Conservation (phyloP, 129 eudicot genomes). For the Rutidosis leptorrhynchoides region DNA sequence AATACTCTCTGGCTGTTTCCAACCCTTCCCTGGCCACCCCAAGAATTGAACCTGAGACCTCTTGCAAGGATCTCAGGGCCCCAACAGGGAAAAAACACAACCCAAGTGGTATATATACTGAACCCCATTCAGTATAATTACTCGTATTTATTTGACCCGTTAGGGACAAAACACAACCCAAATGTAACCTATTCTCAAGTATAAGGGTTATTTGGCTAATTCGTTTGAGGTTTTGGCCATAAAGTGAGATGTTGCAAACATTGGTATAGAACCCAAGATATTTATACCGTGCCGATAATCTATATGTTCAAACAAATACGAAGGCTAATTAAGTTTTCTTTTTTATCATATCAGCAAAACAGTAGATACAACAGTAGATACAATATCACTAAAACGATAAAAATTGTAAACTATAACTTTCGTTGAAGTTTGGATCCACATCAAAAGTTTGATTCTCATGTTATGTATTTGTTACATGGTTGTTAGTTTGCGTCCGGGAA, state of each 20-base stretch:
- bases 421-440: neutral
- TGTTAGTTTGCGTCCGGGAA: slow-evolving; percentile 88
- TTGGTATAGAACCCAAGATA: neutral
- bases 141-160: slow-evolving; percentile 2
- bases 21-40: too few species aligned
- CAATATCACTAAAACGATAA: neutral
- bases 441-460: slow-evolving; percentile 18
- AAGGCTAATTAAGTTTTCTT: neutral
- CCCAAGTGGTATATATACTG: too few species aligned
- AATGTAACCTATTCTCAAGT: neutral
- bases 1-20: too few species aligned
- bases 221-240: neutral
- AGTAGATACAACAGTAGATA: neutral
- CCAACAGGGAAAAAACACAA: too few species aligned
- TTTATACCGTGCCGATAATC: neutral
- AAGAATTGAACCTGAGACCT: too few species aligned
- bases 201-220: neutral
- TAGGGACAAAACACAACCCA: slow-evolving; percentile 8
- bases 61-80: too few species aligned
- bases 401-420: neutral
- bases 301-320: neutral
- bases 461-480: slow-evolving; percentile 4
- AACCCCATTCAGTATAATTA: neutral
- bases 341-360: neutral
- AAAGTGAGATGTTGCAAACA: neutral